These are phyloP conservation scores for Calendula officinalis DNA, from an alignment of 129 eudicot genomes.

Conservation along the genomic window DNA sequence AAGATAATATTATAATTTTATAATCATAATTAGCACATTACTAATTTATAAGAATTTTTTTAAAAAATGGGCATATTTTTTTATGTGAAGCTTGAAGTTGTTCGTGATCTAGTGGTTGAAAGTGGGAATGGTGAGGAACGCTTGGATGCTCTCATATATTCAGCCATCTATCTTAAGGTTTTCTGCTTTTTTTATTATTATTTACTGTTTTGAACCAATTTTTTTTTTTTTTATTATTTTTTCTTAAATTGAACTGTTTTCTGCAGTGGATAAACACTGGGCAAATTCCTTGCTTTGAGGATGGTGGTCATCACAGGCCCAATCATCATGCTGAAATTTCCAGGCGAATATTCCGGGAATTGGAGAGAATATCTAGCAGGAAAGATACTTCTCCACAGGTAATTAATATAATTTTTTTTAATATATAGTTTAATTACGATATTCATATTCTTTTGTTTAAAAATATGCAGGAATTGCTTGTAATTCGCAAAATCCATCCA, in stretches of 20 bases:
- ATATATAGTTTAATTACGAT: neutral
- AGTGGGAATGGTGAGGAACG: slow-evolving; percentile 53
- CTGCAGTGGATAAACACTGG: slow-evolving; percentile 97
- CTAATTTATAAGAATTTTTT: too few species aligned
- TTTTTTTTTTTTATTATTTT: neutral
- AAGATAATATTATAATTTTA: neutral
- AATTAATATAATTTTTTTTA: neutral
- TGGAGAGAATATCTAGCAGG: slow-evolving; percentile 69
- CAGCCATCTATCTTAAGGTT: slow-evolving; percentile 96
- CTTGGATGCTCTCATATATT: slow-evolving; percentile 85
- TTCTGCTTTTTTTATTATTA: slow-evolving; percentile 3
- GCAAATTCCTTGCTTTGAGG: slow-evolving; percentile 94
- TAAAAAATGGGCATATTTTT: neutral
- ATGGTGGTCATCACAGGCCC: slow-evolving; percentile 95
- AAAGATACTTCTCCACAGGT: slow-evolving; percentile 88
- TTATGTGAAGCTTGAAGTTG: slow-evolving; percentile 76
- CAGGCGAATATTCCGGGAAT: slow-evolving; percentile 80
- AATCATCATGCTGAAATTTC: slow-evolving; percentile 98
- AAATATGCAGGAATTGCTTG: slow-evolving; percentile 71
- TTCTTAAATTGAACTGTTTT: slow-evolving; percentile 15
- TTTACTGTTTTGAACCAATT: slow-evolving; percentile 11
- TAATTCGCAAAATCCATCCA: slow-evolving; percentile 93
- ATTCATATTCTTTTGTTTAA: slow-evolving; percentile 7
- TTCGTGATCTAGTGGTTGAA: slow-evolving; percentile 77
- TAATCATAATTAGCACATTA: neutral